Base-by-base conservation (phyloP, 768 basidiomycete genomes). In the Kwoniella dendrophila region DNA sequence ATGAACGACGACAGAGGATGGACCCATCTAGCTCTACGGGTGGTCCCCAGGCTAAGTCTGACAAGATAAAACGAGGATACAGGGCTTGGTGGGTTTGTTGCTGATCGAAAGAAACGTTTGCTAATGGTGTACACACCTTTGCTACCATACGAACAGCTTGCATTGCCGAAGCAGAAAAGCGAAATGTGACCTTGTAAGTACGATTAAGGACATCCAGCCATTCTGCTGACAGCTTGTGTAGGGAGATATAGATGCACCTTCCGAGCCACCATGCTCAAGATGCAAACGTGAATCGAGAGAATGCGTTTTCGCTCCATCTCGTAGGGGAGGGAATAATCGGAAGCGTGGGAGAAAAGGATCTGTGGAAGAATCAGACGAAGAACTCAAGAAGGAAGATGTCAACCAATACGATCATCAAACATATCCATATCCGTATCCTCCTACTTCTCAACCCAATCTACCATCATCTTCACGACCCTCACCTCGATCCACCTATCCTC, bases 221-320 rank as follows among this genome's bases (percentile, higher is more conserved):
- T 44, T 7, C 6, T 43, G 41, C 41, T 43, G 41, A 43, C 41
- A 7, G 20, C 6, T 14, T 43, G 11, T 56, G 12, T 43, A 73
- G 72, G 73, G 77, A 16, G 75, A 76, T 53, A 74, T 76, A 53
- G 71, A 78, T 47, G 67, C 70, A 1, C 77, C 77, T 3, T 70
- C 68, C 20, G 53, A 53, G 7, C 75, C 77, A 18, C 75, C 77
- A 14, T 78, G 77, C 47, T 63, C 70, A 1, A 49, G 75, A 43
- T 78, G 77, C 41, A 66, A 68, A n/a, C 54, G 77, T 24, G 75
- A 76, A 51, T 69, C 72, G 20, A 67, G 69, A 11, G 72, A 78
- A 59, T 78, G 77, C 44, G 65, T 76, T 6, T 78, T 76, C 52
- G 71, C 70, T 4, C 73, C 71, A 2, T 73, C 73, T 16, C 61